These are phyloP conservation scores for Rhynchosporium graminicola DNA, from an alignment of 2,329 filamentous ascomycete species.

Conservation along the genomic window DNA sequence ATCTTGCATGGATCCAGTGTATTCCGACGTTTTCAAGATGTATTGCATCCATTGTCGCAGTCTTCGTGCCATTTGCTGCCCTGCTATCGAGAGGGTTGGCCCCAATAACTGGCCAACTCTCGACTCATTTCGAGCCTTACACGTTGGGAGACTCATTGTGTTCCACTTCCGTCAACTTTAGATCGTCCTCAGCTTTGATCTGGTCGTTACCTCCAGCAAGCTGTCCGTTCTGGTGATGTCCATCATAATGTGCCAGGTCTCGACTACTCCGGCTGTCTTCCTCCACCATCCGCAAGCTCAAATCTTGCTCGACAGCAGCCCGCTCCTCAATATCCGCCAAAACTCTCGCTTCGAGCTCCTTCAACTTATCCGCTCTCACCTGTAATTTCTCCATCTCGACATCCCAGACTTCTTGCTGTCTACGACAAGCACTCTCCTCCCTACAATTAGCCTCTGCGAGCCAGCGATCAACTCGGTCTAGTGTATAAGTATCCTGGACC, in stretches of 20 bases:
- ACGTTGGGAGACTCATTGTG: neutral
- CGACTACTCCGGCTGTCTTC: neutral
- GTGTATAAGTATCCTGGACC: neutral
- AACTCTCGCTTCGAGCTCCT: neutral
- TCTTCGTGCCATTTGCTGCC: neutral
- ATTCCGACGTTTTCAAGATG: neutral
- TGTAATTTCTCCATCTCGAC: neutral
- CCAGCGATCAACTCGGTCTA: neutral
- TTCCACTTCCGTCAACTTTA: neutral
- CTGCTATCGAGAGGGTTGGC: neutral
- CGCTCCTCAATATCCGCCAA: neutral
- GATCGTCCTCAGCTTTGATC: neutral
- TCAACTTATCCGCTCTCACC: neutral
- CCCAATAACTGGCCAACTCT: neutral
- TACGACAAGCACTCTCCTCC: neutral
- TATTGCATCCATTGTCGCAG: neutral
- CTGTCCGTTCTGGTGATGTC: neutral
- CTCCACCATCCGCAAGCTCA: neutral
- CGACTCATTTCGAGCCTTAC: neutral
- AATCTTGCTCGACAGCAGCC: neutral
- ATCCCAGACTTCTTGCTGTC: conserved; percentile 1
- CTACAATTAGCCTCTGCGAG: neutral
- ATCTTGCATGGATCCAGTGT: neutral
- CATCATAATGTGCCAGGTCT: neutral
- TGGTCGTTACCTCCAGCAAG: neutral